Conservation (phyloP, 2,329 filamentous ascomycete genomes). For the Diaporthe nobilis region DNA sequence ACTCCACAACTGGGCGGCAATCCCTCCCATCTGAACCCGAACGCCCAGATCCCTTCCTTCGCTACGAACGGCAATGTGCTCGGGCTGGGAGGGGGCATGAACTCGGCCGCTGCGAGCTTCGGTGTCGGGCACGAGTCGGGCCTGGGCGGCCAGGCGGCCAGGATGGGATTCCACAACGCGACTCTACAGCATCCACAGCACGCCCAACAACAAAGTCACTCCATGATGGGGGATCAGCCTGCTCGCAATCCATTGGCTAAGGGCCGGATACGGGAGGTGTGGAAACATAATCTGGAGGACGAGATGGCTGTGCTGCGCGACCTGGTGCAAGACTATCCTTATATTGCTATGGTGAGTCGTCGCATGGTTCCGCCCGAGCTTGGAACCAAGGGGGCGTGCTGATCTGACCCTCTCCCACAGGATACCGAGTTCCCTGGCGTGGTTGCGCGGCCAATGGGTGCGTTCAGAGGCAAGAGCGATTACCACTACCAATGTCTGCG, state of each 20-base stretch:
- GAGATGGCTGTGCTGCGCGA: constrained; percentile 90
- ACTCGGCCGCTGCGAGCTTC: constrained; percentile 62
- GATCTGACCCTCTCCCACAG: constrained; percentile 60
- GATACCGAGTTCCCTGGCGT: constrained; percentile 99
- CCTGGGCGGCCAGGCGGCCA: constrained; percentile 87
- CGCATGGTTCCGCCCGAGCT: neutral
- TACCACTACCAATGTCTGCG: constrained; percentile 99
- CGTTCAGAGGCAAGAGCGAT: constrained; percentile 94
- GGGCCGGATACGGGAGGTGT: constrained; percentile 93
- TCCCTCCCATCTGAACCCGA: constrained; percentile 79
- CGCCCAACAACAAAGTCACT: constrained; percentile 52
- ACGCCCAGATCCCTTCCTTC: constrained; percentile 78
- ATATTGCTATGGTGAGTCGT: constrained; percentile 91
- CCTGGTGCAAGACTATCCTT: constrained; percentile 91
- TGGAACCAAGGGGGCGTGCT: neutral
- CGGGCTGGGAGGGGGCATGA: constrained; percentile 70
- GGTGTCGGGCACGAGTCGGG: constrained; percentile 76
- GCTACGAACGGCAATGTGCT: constrained; percentile 70
- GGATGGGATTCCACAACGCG: constrained; percentile 87
- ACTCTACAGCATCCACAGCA: constrained; percentile 66
- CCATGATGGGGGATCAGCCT: constrained; percentile 65
- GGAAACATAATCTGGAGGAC: constrained; percentile 90
- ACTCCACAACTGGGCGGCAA: constrained; percentile 73
- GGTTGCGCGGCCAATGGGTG: constrained; percentile 93
- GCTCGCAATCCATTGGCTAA: constrained; percentile 71